phyloP scores from a whole-genome alignment of 2,329 filamentous ascomycete species.

The Neofusicoccum umdonicola region DNA sequence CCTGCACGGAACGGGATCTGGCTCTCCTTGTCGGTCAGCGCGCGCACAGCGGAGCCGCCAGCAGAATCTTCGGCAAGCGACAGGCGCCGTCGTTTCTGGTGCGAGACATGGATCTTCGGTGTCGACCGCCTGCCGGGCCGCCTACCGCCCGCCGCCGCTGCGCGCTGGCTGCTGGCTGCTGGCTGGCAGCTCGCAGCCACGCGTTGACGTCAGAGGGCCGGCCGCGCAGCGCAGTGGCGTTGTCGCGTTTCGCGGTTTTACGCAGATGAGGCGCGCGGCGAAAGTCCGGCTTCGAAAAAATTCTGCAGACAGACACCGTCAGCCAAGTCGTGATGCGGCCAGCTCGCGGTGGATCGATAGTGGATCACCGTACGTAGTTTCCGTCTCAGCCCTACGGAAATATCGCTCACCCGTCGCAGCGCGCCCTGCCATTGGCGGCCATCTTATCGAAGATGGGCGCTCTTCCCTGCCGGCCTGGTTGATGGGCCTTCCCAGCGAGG shows the following conservation, averaged over 20 bases:
- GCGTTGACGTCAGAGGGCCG: neutral
- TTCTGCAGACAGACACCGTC: neutral
- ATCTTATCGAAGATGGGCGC: neutral
- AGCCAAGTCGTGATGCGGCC: neutral
- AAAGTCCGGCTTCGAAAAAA: neutral
- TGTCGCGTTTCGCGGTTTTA: neutral
- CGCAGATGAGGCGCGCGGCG: neutral
- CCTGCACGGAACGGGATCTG: neutral
- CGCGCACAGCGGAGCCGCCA: neutral
- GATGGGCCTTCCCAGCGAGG: neutral
- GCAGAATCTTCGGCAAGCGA: neutral
- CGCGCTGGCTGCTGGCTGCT: neutral
- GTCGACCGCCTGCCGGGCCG: neutral
- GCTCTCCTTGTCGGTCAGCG: neutral
- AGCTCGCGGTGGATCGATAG: slow-evolving; percentile 2
- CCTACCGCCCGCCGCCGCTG: neutral
- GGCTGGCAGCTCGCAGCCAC: neutral
- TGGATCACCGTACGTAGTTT: slow-evolving; percentile 10
- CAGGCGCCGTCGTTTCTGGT: neutral
- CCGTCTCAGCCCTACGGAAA: slow-evolving; percentile 16
- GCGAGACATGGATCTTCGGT: neutral
- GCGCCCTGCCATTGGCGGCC: neutral
- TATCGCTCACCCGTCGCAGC: slow-evolving; percentile 6
- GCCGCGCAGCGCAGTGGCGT: neutral
- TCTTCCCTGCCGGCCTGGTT: neutral